Conservation (phyloP, 228 moss, liverwort and hornwort species). For the Sphagnum magellanicum region DNA sequence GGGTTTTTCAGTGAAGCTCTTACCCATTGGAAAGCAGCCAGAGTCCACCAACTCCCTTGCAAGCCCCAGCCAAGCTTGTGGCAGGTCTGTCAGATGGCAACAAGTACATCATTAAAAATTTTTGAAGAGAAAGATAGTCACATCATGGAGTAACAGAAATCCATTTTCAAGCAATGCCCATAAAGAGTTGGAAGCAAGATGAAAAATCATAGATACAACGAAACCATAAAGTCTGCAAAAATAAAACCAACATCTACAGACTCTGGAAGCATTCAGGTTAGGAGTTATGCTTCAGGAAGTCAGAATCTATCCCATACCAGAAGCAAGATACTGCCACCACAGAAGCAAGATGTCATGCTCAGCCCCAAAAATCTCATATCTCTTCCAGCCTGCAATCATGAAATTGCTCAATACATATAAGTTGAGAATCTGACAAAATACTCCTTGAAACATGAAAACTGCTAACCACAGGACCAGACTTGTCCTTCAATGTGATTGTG, state of each 20-base stretch:
- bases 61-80: slow-evolving; percentile 48
- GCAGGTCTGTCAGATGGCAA: slow-evolving; percentile 24
- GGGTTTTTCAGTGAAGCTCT: neutral
- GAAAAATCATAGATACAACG: neutral
- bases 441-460: no score
- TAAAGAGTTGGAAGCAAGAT: neutral
- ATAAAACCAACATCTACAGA: no score
- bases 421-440: neutral
- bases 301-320: slow-evolving; percentile 24
- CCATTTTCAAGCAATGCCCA: neutral
- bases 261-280: neutral
- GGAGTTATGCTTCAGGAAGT: neutral
- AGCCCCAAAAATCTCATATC: slow-evolving; percentile 80
- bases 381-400: slow-evolving; percentile 57
- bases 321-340: slow-evolving; percentile 54
- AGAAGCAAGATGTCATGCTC: slow-evolving; percentile 83
- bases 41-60: slow-evolving; percentile 86
- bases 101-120: neutral
- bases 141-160: neutral
- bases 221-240: no score
- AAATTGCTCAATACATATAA: neutral
- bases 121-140: neutral
- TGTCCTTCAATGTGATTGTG: no score
- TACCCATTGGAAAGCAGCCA: slow-evolving; percentile 82
- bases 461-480: no score